Base-by-base conservation (phyloP, 768 basidiomycete species). In the Baorangia bicolor region DNA sequence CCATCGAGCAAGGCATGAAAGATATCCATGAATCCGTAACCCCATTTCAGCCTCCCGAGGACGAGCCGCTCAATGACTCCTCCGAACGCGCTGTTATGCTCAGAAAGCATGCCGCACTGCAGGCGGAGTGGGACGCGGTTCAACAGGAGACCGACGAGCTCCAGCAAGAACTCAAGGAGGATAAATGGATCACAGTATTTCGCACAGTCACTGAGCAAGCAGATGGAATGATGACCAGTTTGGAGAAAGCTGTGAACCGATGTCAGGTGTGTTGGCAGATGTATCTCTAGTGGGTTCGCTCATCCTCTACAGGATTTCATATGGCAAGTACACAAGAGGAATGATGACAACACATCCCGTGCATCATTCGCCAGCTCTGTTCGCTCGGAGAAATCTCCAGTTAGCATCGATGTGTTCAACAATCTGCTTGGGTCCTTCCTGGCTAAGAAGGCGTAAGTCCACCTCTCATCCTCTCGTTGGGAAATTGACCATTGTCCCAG, bases 151-250 rank as follows among this genome's bases (percentile, higher is more conserved):
- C 87, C 51, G 86, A 90, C 41, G 84, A 87, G 27, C 73, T 98
- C 55, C 79, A 88, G 59, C 93, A 95, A 65, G 97, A 99, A 73
- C 77, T 98, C 60, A 94, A 92, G 74, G 96, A 98, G 72, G 96
- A 98, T 73, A 95, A 95, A 64, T 97, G 93, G 92, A 79, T 98
- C 64, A 90, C 89, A 12, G 92, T 98, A 21, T 98, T 98, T 73
- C 83, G 94, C 61, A 95, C 92, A 6, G 91, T 94, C 54, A 87
- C 92, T 40, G 89, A 94, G 65, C 95, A 98, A 70, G 95, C 96
- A 40, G 92, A 94, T 69, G 93, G 92, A 25, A 97, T 98, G 96
- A 96, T 98, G 93, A 84, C 84, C 28, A 92, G 91, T 65, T 74
- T 99, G 62, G 92, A 98, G 75, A 98, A 96, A 71, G 93, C 91